These are phyloP conservation scores for Diaporthe helianthi DNA, from an alignment of 2,329 filamentous ascomycete species.

Conservation along the genomic window DNA sequence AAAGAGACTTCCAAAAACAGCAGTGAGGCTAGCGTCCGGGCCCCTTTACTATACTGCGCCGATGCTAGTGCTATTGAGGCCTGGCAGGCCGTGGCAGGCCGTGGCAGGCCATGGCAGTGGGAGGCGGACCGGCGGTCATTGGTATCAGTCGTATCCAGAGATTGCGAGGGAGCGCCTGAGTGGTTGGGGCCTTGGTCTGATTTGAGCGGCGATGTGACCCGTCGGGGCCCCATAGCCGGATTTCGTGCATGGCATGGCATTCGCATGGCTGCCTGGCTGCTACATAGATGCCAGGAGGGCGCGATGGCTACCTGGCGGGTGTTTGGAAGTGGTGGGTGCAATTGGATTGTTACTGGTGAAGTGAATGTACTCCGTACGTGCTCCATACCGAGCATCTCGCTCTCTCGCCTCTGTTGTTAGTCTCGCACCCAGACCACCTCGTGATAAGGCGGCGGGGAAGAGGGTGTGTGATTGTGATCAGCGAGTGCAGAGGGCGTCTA, in stretches of 20 bases:
- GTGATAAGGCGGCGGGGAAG: constrained; percentile 11
- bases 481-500: constrained; percentile 20
- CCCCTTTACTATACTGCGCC: constrained; percentile 23
- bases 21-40: constrained; percentile 7
- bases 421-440: constrained; percentile 14
- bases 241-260: constrained; percentile 26
- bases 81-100: too few relatives aligned
- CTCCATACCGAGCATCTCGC: background rate
- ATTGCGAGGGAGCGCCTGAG: constrained; percentile 24
- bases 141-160: constrained; percentile 34
- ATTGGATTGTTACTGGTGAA: background rate
- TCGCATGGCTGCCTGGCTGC: background rate
- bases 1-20: constrained; percentile 11
- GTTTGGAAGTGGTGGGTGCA: background rate
- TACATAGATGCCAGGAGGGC: constrained; percentile 7
- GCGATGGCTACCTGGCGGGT: constrained; percentile 8
- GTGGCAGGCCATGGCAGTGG: too few relatives aligned
- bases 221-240: constrained; percentile 23
- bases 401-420: background rate
- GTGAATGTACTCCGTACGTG: too few relatives aligned
- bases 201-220: constrained; percentile 21
- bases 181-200: constrained; percentile 26
- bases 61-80: constrained; percentile 17
- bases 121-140: constrained; percentile 11
- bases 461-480: constrained; percentile 29